Percentiles rank a stretch among this genome's conserved stretches.
Conservation (phyloP, 2,329 filamentous ascomycete genomes). For the Colletotrichum limetticola region DNA sequence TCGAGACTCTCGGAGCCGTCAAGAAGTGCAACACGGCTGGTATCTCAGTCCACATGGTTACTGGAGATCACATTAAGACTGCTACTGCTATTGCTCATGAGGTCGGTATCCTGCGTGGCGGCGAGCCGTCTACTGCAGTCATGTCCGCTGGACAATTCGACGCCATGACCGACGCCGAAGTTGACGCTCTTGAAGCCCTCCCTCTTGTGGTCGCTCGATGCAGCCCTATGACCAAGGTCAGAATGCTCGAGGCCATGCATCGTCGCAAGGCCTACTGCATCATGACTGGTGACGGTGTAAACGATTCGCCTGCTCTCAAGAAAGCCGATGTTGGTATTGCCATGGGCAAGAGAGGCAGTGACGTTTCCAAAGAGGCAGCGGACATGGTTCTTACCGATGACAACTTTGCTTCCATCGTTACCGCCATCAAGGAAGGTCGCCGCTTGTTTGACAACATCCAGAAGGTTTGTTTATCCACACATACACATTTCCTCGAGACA, state of each 20-base stretch:
- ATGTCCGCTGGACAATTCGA: slow-evolving; percentile 75
- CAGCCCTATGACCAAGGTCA: slow-evolving; percentile 77
- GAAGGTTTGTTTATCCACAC: slow-evolving; percentile 61
- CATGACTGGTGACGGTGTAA: slow-evolving; percentile 82
- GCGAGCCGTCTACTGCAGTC: slow-evolving; percentile 56
- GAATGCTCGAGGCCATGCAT: slow-evolving; percentile 80
- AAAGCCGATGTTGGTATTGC: slow-evolving; percentile 80
- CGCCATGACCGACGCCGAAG: slow-evolving; percentile 67
- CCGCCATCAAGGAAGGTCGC: slow-evolving; percentile 77
- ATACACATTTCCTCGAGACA: slow-evolving; percentile 1
- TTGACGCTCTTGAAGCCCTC: slow-evolving; percentile 69
- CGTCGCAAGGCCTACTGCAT: slow-evolving; percentile 75
- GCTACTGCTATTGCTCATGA: slow-evolving; percentile 73
- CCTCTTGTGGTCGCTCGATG: slow-evolving; percentile 77
- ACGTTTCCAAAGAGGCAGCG: slow-evolving; percentile 83
- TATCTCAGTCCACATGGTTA: slow-evolving; percentile 76
- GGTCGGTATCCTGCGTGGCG: slow-evolving; percentile 67
- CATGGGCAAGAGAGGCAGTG: slow-evolving; percentile 77
- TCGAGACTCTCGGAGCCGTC: slow-evolving; percentile 72
- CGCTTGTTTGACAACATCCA: slow-evolving; percentile 79
- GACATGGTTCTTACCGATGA: slow-evolving; percentile 91
- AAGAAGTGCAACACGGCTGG: slow-evolving; percentile 68
- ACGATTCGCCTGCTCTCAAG: slow-evolving; percentile 79
- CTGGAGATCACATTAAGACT: slow-evolving; percentile 75
- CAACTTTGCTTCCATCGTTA: slow-evolving; percentile 85